Evolutionary conservation across 2,329 filamentous ascomycete genomes (phyloP).

Genomic region (Incumbomyces lentus): DNA sequence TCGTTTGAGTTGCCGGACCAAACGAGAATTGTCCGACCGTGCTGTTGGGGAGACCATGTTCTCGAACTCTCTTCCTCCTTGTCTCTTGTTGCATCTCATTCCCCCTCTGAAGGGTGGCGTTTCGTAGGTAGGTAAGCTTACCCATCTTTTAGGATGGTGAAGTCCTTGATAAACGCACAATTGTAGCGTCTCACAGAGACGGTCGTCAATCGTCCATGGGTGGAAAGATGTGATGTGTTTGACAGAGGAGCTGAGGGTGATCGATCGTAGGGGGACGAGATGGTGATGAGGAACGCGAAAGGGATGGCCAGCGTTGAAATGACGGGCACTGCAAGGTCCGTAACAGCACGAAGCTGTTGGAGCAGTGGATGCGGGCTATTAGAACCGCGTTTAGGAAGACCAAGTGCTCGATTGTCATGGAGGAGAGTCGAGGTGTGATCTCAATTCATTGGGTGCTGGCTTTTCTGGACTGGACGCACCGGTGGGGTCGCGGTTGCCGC

Average conservation of each 20-base stretch:
- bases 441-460: constrained; percentile 1
- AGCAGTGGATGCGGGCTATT: neutral
- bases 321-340: neutral
- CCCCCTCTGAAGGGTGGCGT: neutral
- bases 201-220: neutral
- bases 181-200: no score
- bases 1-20: constrained; percentile 54
- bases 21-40: constrained; percentile 50
- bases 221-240: neutral
- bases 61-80: constrained; percentile 3
- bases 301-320: neutral
- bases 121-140: neutral
- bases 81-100: neutral
- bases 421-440: constrained; percentile 2
- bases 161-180: no score
- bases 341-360: neutral
- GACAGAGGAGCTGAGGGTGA: neutral
- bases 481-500: neutral
- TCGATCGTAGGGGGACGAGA: neutral
- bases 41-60: neutral
- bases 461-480: neutral
- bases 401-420: neutral
- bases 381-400: neutral
- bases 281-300: neutral
- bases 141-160: neutral